Base-by-base conservation (phyloP, 495 filamentous ascomycete genomes). In the Echria macrotheca region DNA sequence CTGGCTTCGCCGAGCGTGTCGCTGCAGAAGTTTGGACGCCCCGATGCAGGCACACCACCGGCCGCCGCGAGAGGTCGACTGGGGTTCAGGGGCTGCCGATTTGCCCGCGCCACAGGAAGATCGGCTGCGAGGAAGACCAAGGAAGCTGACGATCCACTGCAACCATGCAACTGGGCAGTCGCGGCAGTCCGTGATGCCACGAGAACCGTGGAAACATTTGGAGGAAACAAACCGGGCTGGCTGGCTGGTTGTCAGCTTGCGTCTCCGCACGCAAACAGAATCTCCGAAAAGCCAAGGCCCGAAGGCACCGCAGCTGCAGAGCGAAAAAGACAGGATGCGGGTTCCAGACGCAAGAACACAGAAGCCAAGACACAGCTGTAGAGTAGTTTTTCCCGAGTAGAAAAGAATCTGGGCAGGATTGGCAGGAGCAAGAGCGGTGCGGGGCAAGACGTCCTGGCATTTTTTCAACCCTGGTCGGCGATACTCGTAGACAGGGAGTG, bases 21-120 rank as follows among this genome's bases (percentile, higher is more conserved):
- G 44, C 44, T 46, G 44, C 44, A 31, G 28, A n/a, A 6, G 28
- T 31, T 31, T 31, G 28, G 28, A 31, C 36, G 4, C n/a, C 36
- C 36, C 36, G 17, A 39, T 39, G 36, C 36, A 48, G 46, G 46
- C 33, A 48, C 35, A 38, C 35, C 33, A n/a, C 33, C 35, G 46
- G 33, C 46, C 33, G 29, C 33, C 29, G 35, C 15, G 24, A 40
- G 32, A 29, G 33, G 33, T 18, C 29, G 33, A 21, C 15, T 23
- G 35, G 32, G 33, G 7, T 19, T 19, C 18, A 28, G 45, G 35
- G 45, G 32, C 12, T 18, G 45, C 17, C 28, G 23, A 19, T 39
- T 22, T 48, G 46, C 31, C 18, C 17, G 38, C n/a, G n/a, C 38
- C 24, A 22, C 18, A 6, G 38, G 19, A 23, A 4, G 5, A 21